Percentiles rank a stretch among this genome's conserved stretches.
Evolutionary conservation across 2,329 filamentous ascomycete genomes (phyloP).

Genomic region (Diaporthe vaccinii): DNA sequence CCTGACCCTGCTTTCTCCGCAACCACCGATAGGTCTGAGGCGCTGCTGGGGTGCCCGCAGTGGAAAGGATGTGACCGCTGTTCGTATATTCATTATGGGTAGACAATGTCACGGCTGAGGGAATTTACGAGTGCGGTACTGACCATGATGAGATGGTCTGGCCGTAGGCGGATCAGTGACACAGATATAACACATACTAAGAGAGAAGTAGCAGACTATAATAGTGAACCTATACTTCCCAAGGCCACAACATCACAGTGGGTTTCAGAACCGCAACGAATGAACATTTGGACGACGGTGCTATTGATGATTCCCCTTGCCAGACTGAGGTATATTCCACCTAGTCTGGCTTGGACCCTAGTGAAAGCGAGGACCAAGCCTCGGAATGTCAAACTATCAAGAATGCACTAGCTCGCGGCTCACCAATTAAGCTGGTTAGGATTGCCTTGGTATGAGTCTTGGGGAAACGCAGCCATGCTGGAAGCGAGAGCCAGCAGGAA

Average conservation of each 20-base stretch:
- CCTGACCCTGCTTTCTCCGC: not conserved
- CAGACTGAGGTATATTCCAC: not conserved
- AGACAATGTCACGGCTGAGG: not conserved
- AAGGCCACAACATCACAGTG: too few species aligned
- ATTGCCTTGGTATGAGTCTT: too few species aligned
- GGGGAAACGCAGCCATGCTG: not conserved
- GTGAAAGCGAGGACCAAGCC: not conserved
- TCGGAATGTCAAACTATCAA: not conserved
- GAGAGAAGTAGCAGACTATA: not conserved
- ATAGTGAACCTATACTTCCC: not conserved
- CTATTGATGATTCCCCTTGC: not conserved
- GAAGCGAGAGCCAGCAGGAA: not conserved
- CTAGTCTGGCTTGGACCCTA: not conserved
- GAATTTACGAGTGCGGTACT: not conserved
- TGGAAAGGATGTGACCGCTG: not conserved
- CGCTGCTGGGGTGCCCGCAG: not conserved
- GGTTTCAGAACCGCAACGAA: not conserved
- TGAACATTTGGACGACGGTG: not conserved
- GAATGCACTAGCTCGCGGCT: not conserved
- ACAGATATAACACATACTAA: not conserved
- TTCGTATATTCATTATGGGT: not conserved
- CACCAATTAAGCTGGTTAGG: not conserved
- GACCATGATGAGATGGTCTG: not conserved
- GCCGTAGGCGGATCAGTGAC: not conserved
- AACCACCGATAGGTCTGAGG: not conserved